Evolutionary conservation across 306 rosid genomes (phyloP), one percentile per base, ranked within the genome.

Genomic region (Begonia masoniana): DNA sequence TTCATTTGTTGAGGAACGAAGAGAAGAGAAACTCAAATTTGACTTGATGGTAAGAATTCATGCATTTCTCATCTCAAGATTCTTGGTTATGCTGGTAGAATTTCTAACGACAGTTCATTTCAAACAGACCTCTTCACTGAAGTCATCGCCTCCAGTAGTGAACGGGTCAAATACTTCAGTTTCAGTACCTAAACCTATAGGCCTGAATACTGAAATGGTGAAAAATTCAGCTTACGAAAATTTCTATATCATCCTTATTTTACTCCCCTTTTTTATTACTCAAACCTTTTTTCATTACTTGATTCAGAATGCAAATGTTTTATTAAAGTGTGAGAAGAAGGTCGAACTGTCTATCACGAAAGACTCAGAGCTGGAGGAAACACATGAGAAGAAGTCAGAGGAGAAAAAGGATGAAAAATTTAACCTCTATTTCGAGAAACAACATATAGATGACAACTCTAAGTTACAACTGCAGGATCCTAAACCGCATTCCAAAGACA

Each of bases 11-110:
- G 61, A 49, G 13, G 68, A 54, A 51, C 69, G 66, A 50, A 71
- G 65, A 62, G 72, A 48, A 43, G 76, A 71, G 72, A 76, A 45
- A 59, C 74, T 81, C 45, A 70, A 71, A 55, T 74, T 85, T 56
- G 95, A 82, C 71, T 71, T 79, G 71, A 82, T 76, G 95, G 95
- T 85, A 73, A 79, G 80, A 45, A 55, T 61, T 52, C 49, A 55
- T 55, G 55, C 9, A 54, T 54, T 50, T 47, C 12, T 3, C 26
- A 39, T 71, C 72, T 17, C 11, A 2, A 41, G 65, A 2, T 57
- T 61, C 15, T 42, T 55, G n/a, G 17, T 50, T 66, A 52, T 60
- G 13, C 55, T 64, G 61, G 61, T 61, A 58, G 47, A 15, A 51
- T 70, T 48, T 46, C 68, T 81, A 57, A 72, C 55, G 50, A 39